Evolutionary conservation across 208 protist species (phyloP).

Genomic region (Acanthamoeba lugdunensis): DNA sequence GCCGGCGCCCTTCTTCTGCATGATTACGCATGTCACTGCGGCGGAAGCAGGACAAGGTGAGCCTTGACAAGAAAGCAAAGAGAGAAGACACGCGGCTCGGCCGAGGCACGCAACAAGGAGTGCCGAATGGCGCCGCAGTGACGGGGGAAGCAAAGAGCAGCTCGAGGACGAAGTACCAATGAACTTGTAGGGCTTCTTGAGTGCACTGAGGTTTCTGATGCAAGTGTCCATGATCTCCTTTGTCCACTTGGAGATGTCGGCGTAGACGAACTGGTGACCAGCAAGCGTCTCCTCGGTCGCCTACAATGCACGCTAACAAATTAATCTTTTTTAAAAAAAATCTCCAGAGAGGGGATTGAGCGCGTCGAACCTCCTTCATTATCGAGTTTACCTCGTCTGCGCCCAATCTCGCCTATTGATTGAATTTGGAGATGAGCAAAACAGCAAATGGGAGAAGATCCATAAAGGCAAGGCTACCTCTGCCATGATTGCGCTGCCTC

Average conservation of each 20-base stretch:
- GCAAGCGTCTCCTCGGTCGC: slow-evolving; percentile 79
- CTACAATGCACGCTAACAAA: neutral
- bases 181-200: slow-evolving; percentile 88
- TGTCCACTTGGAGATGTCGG: slow-evolving; percentile 86
- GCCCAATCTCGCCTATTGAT: neutral
- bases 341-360: neutral
- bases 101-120: neutral
- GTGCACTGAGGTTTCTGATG: slow-evolving; percentile 83
- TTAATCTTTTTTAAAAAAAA: neutral
- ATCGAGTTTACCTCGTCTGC: slow-evolving; percentile 21
- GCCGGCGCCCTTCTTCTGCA: slow-evolving; percentile 91
- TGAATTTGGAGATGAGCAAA: neutral
- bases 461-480: too few species aligned
- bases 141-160: neutral
- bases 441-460: neutral
- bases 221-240: slow-evolving; percentile 84
- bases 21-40: slow-evolving; percentile 87
- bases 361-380: neutral
- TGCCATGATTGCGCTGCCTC: too few species aligned
- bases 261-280: slow-evolving; percentile 80
- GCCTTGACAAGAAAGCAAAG: neutral
- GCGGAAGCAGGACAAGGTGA: neutral
- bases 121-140: neutral
- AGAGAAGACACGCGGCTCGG: neutral
- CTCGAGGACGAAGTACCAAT: slow-evolving; percentile 80